A percentile compares a stretch with the other conserved stretches of the same genome.
These are phyloP conservation scores for Fusarium mexicanum DNA, from an alignment of 2,329 filamentous ascomycete species.

Conservation along the genomic window DNA sequence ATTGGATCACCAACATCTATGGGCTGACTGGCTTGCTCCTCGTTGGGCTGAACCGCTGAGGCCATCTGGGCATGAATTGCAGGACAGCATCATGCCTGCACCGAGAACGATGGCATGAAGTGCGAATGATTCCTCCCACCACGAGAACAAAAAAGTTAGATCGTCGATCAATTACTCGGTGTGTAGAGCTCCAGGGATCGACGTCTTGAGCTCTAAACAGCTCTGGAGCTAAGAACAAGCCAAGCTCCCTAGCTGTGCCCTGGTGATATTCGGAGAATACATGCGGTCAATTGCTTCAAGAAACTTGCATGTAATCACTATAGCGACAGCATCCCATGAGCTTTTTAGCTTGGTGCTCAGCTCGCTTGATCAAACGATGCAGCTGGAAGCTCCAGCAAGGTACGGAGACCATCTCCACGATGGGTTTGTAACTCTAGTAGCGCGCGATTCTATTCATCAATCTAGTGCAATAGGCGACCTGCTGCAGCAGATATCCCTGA, in stretches of 20 bases:
- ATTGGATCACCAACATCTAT: constrained; percentile 24
- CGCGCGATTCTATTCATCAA: constrained; percentile 21
- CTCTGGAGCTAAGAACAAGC: constrained; percentile 26
- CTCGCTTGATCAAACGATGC: constrained; percentile 32
- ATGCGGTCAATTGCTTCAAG: constrained; percentile 32
- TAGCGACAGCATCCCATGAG: constrained; percentile 32
- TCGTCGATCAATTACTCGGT: constrained; percentile 35
- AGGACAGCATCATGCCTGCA: constrained; percentile 15
- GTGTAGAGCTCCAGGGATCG: constrained; percentile 25
- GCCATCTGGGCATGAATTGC: constrained; percentile 28
- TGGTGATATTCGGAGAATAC: constrained; percentile 24
- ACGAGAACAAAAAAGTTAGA: constrained; percentile 12
- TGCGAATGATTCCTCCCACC: constrained; percentile 19
- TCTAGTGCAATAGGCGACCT: constrained; percentile 17
- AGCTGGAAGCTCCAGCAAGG: constrained; percentile 24
- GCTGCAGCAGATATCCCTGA: constrained; percentile 31
- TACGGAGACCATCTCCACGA: constrained; percentile 26
- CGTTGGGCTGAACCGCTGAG: constrained; percentile 32
- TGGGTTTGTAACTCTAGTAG: constrained; percentile 5
- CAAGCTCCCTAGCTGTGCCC: constrained; percentile 29
- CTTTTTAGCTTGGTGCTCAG: constrained; percentile 30
- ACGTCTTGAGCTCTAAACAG: constrained; percentile 19
- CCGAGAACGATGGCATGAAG: constrained; percentile 11
- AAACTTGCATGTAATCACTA: constrained; percentile 25
- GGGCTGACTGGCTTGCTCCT: constrained; percentile 27